phyloP scores from a whole-genome alignment of 805 yeast species.

The Metschnikowia rubicola region DNA sequence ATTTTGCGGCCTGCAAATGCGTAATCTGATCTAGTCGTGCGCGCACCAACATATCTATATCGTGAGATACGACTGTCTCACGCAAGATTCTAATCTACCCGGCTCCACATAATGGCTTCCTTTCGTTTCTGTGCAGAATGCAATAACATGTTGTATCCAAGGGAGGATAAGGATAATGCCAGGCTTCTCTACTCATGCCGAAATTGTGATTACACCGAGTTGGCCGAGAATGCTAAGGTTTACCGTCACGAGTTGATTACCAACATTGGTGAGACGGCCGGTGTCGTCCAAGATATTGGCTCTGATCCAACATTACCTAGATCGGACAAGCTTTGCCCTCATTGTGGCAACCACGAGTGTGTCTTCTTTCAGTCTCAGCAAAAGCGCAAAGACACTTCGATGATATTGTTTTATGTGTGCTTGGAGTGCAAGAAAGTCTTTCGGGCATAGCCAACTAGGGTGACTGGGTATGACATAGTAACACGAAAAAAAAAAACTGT shows the following conservation, averaged over 20 bases:
- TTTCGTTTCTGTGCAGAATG: constrained; percentile 95
- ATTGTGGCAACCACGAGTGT: constrained; percentile 82
- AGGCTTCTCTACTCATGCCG: constrained; percentile 86
- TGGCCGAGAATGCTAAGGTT: constrained; percentile 83
- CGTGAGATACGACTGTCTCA: neutral
- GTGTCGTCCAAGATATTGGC: constrained; percentile 93
- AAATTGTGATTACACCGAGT: constrained; percentile 89
- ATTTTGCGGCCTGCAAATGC: too few species aligned
- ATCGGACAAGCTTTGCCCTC: constrained; percentile 89
- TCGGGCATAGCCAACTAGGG: constrained; percentile 22
- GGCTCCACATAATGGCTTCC: constrained; percentile 61
- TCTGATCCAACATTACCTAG: constrained; percentile 97
- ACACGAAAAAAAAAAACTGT: neutral
- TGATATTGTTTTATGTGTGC: constrained; percentile 93
- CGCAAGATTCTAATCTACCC: too few species aligned
- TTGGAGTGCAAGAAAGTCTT: constrained; percentile 78
- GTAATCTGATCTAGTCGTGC: neutral
- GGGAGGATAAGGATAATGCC: constrained; percentile 82
- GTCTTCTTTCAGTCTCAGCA: constrained; percentile 98
- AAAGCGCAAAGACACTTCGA: constrained; percentile 88
- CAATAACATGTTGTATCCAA: constrained; percentile 97
- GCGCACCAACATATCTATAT: neutral
- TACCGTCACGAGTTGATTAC: constrained; percentile 91
- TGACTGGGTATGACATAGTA: too few species aligned
- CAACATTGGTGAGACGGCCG: constrained; percentile 92